Conservation (phyloP, 108 stramenopile species). For the Skeletonema potamos region DNA sequence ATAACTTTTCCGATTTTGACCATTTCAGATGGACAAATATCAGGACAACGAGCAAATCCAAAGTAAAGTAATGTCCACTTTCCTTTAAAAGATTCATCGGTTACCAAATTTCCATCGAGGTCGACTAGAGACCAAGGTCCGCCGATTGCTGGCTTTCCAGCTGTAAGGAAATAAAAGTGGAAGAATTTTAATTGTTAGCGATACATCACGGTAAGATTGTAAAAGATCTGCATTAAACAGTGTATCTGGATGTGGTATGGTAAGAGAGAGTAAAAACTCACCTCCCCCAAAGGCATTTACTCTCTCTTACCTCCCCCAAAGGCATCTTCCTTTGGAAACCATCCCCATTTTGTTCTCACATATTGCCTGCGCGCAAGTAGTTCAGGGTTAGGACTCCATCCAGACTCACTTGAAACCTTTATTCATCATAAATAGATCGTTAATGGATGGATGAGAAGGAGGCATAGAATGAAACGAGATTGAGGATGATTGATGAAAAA, state of each 20-base stretch:
- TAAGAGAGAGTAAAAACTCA: conserved; percentile 53
- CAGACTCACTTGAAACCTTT: conserved; percentile 79
- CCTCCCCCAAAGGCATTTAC: conserved; percentile 86
- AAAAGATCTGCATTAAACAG: neutral
- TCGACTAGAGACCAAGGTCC: conserved; percentile 89
- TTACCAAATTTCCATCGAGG: conserved; percentile 84
- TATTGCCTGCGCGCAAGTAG: conserved; percentile 83
- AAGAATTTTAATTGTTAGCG: neutral
- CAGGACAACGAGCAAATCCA: conserved; percentile 99
- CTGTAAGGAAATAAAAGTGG: conserved; percentile 36
- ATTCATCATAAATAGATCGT: neutral
- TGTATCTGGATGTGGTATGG: neutral
- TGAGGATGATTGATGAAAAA: neutral
- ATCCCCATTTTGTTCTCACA: conserved; percentile 75
- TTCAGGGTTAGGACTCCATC: conserved; percentile 88
- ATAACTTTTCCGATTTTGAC: conserved; percentile 95
- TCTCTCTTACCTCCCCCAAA: conserved; percentile 90
- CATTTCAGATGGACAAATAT: conserved; percentile 99
- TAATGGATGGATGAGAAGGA: neutral
- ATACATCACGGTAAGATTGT: neutral
- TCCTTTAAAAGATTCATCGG: conserved; percentile 80
- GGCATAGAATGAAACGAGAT: neutral
- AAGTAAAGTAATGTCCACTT: conserved; percentile 97
- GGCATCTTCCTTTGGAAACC: conserved; percentile 88
- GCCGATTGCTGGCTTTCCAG: conserved; percentile 90